Percentiles rank a stretch among this genome's conserved stretches.
Conservation (phyloP, 768 basidiomycete genomes). For the Boletus rex-veris region DNA sequence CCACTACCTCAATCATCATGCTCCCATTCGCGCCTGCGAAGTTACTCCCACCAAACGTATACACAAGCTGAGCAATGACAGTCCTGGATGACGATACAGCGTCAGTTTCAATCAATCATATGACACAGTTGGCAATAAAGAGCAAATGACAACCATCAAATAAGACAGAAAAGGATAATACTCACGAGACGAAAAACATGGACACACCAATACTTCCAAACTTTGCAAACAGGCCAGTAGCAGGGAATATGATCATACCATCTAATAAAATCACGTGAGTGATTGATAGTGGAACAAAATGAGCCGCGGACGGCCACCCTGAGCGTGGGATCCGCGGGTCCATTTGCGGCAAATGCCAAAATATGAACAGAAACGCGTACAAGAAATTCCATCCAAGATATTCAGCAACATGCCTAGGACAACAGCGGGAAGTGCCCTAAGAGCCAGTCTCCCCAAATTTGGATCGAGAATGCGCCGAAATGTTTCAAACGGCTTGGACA, state of each 20-base stretch:
- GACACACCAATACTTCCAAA: constrained; percentile 90
- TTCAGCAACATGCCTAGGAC: constrained; percentile 83
- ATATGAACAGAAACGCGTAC: constrained; percentile 40
- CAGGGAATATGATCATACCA: constrained; percentile 96
- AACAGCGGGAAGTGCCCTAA: constrained; percentile 73
- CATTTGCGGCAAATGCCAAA: background rate
- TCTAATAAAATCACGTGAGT: constrained; percentile 41
- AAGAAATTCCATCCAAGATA: constrained; percentile 90
- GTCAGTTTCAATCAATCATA: background rate
- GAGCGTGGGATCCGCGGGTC: background rate
- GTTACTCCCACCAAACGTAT: constrained; percentile 81
- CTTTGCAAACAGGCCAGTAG: constrained; percentile 69
- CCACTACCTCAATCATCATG: constrained; percentile 99
- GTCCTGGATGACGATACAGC: constrained; percentile 40
- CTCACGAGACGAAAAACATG: constrained; percentile 88
- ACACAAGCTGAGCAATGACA: constrained; percentile 78
- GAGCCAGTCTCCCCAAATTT: constrained; percentile 15
- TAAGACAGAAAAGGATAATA: constrained; percentile 5
- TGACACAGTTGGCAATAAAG: background rate
- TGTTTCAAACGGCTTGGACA: constrained; percentile 5
- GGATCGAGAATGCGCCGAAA: constrained; percentile 11
- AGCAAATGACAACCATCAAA: background rate
- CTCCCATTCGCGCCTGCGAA: constrained; percentile 90
- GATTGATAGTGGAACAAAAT: background rate
- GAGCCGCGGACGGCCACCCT: background rate